Conservation (phyloP, 306 rosid species). For the Phaseolus lunatus region DNA sequence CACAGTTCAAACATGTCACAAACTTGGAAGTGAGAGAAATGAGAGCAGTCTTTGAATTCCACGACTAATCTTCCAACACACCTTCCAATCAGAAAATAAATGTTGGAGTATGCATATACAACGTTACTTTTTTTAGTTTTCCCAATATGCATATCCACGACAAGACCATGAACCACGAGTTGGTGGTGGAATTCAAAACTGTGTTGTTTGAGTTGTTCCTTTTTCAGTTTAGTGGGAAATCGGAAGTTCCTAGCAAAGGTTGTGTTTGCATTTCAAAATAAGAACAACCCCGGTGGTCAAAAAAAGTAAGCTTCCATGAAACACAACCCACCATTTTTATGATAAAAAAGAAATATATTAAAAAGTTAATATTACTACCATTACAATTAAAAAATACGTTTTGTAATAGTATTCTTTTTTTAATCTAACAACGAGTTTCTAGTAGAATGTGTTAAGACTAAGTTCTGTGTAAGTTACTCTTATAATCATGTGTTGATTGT, state of each 20-base stretch:
- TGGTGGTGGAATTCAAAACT: constrained; percentile 72
- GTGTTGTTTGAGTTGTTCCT: constrained; percentile 34
- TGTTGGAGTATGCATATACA: constrained; percentile 30
- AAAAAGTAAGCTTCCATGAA: constrained; percentile 53
- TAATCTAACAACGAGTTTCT: too few species aligned
- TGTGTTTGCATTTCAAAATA: neutral
- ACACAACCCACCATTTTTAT: neutral
- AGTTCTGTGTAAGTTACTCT: too few species aligned
- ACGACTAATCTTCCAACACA: constrained; percentile 21
- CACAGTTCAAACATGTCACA: constrained; percentile 61
- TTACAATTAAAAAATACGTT: too few species aligned
- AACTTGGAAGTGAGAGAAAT: constrained; percentile 31
- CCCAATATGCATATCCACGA: constrained; percentile 25
- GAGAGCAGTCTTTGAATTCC: constrained; percentile 54
- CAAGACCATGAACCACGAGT: constrained; percentile 42
- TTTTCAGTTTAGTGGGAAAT: constrained; percentile 14
- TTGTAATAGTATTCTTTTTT: too few species aligned
- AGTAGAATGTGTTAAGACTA: too few species aligned
- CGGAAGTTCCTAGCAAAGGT: neutral
- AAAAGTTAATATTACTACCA: too few species aligned
- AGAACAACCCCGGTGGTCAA: constrained; percentile 54
- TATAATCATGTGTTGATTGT: too few species aligned
- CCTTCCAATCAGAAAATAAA: constrained; percentile 25
- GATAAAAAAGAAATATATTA: too few species aligned
- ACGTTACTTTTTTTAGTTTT: constrained; percentile 33